phyloP scores from a whole-genome alignment of 768 basidiomycete genomes.

The Boletus pseudopeckii region DNA sequence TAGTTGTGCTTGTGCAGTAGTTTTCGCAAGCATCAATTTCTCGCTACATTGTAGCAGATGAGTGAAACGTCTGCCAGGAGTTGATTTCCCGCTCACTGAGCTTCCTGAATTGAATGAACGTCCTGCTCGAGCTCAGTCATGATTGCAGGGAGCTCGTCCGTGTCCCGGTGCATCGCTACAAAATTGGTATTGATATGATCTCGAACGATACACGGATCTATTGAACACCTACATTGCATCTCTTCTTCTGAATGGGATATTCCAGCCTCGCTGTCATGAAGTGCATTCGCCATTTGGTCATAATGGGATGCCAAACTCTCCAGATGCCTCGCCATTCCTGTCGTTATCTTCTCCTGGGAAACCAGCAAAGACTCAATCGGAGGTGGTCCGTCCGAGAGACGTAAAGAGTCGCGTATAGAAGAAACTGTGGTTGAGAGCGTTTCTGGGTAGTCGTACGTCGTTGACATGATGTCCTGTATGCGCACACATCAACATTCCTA shows the following conservation, averaged over 20 bases:
- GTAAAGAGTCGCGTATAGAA: conserved; percentile 53
- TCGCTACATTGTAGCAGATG: conserved; percentile 39
- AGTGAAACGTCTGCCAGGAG: not conserved
- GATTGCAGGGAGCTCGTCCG: conserved; percentile 71
- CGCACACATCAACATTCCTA: not conserved
- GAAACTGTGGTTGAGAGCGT: conserved; percentile 54
- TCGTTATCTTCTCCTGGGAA: conserved; percentile 53
- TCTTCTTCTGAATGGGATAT: conserved; percentile 67
- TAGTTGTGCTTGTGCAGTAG: conserved; percentile 44
- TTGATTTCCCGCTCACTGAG: conserved; percentile 46
- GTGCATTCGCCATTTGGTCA: conserved; percentile 67
- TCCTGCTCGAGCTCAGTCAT: conserved; percentile 68
- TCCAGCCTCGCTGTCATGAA: conserved; percentile 67
- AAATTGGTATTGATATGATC: not conserved
- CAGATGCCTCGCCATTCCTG: conserved; percentile 68
- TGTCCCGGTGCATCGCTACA: conserved; percentile 77
- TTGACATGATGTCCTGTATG: conserved; percentile 53
- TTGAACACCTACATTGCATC: conserved; percentile 47
- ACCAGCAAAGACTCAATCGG: conserved; percentile 43
- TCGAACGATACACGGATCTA: not conserved
- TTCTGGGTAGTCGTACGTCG: conserved; percentile 67
- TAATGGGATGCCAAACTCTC: conserved; percentile 74
- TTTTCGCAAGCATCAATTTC: conserved; percentile 44
- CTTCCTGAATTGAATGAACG: conserved; percentile 47
- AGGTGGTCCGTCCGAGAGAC: conserved; percentile 33